Base-by-base conservation (phyloP, 352 stramenopile genomes). In the Pseudoperonospora humuli region DNA sequence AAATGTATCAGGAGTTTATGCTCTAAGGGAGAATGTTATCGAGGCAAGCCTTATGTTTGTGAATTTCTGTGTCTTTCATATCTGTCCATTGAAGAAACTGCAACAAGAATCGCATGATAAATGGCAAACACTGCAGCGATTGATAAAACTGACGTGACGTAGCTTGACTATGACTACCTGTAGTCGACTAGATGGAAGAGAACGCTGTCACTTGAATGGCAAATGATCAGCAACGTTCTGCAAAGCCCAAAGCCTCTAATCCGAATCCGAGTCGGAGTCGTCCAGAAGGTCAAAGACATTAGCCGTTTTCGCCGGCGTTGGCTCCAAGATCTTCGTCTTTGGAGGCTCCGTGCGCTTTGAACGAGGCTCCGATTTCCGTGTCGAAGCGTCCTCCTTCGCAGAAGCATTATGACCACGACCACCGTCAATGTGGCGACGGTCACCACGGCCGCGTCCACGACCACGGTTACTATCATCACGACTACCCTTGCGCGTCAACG, bases 1-100 rank as follows among this genome's bases (percentile, higher is more conserved):
- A 74, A 27, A 77, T 80, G 57, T 93, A 90, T 61, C 68, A 70
- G 37, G 66, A 88, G 49, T 77, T 90, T 39, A 76, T 93, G 64
- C 55, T 84, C 7, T 86, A 67, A 60, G 28, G 5, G 27, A 55
- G 18, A 31, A 39, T 25, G 24, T 24, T 48, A 52, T 50, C 54
- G 47, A 63, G 36, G 57, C 10, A 25, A 7, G 45, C 25, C 20
- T 45, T 28, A 33, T 41, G 39, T 20, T 43, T 51, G 32, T 51
- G 43, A 56, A 56, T 29, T 46, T 34, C 46, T 26, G 36, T 45
- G 47, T 45, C n/a, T 54, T 45, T n/a, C n/a, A n/a, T 36, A 43
- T 48, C 32, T 37, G 21, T 39, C 6, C 7, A 31, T 17, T 11
- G 14, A 18, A 15, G 18, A 28, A 25, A 27, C 23, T 18, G 7